Conservation (phyloP, 2,329 filamentous ascomycete species). For the Neophaeococcomyces mojaviensis region DNA sequence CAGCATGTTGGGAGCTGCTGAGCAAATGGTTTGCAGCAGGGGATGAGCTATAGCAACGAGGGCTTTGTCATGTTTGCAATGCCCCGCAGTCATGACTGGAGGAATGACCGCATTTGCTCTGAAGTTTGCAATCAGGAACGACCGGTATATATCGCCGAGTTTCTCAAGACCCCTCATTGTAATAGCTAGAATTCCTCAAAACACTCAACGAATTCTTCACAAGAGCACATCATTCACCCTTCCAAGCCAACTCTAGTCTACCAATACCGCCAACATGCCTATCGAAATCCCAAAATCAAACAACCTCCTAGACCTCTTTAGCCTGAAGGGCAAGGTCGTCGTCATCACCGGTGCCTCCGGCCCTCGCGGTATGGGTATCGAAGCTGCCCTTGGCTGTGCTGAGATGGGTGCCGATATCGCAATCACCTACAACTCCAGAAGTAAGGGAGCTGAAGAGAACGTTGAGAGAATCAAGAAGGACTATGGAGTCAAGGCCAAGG, state of each 20-base stretch:
- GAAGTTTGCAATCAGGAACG: not conserved
- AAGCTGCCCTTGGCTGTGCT: constrained; percentile 57
- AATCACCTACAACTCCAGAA: constrained; percentile 59
- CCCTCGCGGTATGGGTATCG: constrained; percentile 54
- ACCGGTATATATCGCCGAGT: not conserved
- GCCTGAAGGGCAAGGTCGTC: constrained; percentile 41
- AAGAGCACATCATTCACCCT: not conserved
- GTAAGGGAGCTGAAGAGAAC: constrained; percentile 58
- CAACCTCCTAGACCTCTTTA: constrained; percentile 35
- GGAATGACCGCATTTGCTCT: too few species aligned
- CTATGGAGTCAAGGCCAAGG: constrained; percentile 59
- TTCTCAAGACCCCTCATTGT: not conserved
- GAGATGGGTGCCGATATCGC: constrained; percentile 58
- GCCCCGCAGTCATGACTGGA: too few species aligned
- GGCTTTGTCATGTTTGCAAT: too few species aligned
- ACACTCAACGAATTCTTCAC: too few species aligned
- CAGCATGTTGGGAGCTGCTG: too few species aligned
- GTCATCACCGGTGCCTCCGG: constrained; percentile 47
- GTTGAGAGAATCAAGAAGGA: constrained; percentile 52
- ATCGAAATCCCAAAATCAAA: constrained; percentile 18
- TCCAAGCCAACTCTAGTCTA: not conserved
- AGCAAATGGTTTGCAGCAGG: too few species aligned
- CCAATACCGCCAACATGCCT: constrained; percentile 18
- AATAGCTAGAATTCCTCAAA: not conserved
- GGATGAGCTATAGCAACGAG: too few species aligned